Evolutionary conservation across 1,139 yeast genomes (phyloP).

Genomic region (Blastobotrys malaysiensis): DNA sequence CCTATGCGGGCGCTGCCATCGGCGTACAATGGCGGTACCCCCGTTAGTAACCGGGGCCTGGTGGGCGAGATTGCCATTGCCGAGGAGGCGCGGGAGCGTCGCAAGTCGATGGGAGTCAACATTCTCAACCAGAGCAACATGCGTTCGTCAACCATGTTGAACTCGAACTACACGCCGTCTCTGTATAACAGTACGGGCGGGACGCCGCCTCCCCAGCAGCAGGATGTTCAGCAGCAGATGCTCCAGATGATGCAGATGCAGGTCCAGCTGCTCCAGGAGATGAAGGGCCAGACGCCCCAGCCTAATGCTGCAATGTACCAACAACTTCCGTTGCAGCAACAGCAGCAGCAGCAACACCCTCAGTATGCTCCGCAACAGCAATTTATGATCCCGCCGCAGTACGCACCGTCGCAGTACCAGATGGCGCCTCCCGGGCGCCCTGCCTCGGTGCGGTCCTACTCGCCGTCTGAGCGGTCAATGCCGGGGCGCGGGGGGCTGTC

Average conservation of each 20-base stretch:
- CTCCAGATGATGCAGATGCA: constrained; percentile 35
- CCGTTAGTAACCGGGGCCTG: constrained; percentile 31
- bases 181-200: background rate
- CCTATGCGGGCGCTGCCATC: constrained; percentile 20
- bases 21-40: constrained; percentile 24
- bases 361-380: constrained; percentile 11
- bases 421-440: constrained; percentile 18
- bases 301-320: constrained; percentile 27
- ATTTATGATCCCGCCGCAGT: constrained; percentile 9
- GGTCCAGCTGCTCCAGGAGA: constrained; percentile 31
- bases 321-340: constrained; percentile 1
- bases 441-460: constrained; percentile 23
- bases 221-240: constrained; percentile 26
- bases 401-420: constrained; percentile 1
- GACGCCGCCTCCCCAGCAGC: background rate
- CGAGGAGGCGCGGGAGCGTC: constrained; percentile 34
- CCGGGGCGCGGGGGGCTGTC: background rate
- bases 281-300: constrained; percentile 21
- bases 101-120: constrained; percentile 20
- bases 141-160: constrained; percentile 7
- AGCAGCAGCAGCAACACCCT: constrained; percentile 6
- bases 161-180: constrained; percentile 2
- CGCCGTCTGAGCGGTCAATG: constrained; percentile 22
- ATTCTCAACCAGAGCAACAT: background rate
- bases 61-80: constrained; percentile 39